These are phyloP conservation scores for Linum tenue DNA, from an alignment of 345 rosid species.

Conservation along the genomic window DNA sequence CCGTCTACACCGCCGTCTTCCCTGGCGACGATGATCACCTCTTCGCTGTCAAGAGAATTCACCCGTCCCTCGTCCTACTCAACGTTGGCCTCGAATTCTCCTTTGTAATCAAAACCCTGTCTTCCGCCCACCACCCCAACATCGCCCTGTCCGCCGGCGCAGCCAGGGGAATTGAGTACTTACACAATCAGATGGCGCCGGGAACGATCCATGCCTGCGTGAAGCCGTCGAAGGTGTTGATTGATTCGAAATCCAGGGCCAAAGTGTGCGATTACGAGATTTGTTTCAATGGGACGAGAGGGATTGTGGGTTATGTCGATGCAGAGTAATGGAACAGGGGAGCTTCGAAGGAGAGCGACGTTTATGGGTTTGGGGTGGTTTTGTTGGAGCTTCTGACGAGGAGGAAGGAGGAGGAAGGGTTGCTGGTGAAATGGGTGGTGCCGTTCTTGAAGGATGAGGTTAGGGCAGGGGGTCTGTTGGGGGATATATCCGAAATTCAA, in stretches of 20 bases:
- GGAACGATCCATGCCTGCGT: conserved; percentile 52
- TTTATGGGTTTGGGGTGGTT: conserved; percentile 75
- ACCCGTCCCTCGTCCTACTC: not conserved
- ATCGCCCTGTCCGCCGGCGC: conserved; percentile 61
- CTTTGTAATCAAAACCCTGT: conserved; percentile 44
- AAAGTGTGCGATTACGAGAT: conserved; percentile 25
- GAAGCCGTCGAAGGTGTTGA: conserved; percentile 52
- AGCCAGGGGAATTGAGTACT: conserved; percentile 64
- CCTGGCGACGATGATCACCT: not conserved
- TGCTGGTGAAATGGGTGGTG: conserved; percentile 67
- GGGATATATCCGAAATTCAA: too few species aligned
- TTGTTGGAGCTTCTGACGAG: conserved; percentile 73
- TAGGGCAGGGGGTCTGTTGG: too few species aligned
- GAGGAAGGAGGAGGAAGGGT: conserved; percentile 50
- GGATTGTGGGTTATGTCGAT: conserved; percentile 41
- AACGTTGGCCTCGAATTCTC: conserved; percentile 32
- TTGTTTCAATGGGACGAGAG: conserved; percentile 38
- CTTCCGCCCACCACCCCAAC: conserved; percentile 78
- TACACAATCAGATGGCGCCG: conserved; percentile 49
- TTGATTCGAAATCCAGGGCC: conserved; percentile 39
- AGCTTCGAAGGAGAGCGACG: conserved; percentile 42
- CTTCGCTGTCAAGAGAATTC: not conserved
- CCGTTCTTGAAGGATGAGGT: conserved; percentile 75
- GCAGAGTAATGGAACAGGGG: conserved; percentile 42
- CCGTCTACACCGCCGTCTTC: not conserved